Base-by-base conservation (phyloP, 2,329 filamentous ascomycete genomes). In the Nigrospora osmanthi region DNA sequence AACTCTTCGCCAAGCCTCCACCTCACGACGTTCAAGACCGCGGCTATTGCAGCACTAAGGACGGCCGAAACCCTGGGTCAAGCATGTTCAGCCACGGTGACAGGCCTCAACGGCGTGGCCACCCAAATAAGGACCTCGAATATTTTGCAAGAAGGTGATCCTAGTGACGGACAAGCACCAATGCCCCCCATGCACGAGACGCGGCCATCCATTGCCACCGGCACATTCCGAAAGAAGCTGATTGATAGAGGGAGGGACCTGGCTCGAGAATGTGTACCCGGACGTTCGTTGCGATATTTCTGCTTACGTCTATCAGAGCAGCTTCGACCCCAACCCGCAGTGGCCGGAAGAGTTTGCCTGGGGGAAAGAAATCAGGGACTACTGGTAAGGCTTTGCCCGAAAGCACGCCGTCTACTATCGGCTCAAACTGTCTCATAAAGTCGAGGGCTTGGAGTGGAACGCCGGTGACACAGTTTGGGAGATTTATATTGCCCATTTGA, bases 261-360 rank as follows among this genome's bases (percentile, higher is more conserved):
- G 73, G 74, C 67, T 73, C 40, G 73, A 75, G 47, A 78, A 77
- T 44, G 57, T 68, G 4, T 85, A 85, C 49, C 81, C 81, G 0
- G 82, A 81, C 2, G 79, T 84, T 1, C 67, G 80, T 36, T 87
- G 83, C 52, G 82, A 87, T 57, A 77, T 87, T 13, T 81, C 83
- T 0, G 76, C 81, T 0, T 80, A 85, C 57, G 80, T 83, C 16
- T 88, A 88, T 53, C 83, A 87, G 55, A 76, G 76, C 9, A 80
- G 78, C 0, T 87, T 86, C 58, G 69, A 71, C 7, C 81, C 82
- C 1, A 87, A 87, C 45, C 76, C 73, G 0, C 70, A 85, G 51
- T 89, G 85, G 85, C 73, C 72, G 0, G 80, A 86, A 52, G 72
- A 81, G 47, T 88, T 85, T 54, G 76, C 83, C 0, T 76, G 78